A percentile compares a stretch with the other conserved stretches of the same genome.
These are phyloP conservation scores for Pythium aquatile DNA, from an alignment of 352 stramenopile species.

Conservation along the genomic window DNA sequence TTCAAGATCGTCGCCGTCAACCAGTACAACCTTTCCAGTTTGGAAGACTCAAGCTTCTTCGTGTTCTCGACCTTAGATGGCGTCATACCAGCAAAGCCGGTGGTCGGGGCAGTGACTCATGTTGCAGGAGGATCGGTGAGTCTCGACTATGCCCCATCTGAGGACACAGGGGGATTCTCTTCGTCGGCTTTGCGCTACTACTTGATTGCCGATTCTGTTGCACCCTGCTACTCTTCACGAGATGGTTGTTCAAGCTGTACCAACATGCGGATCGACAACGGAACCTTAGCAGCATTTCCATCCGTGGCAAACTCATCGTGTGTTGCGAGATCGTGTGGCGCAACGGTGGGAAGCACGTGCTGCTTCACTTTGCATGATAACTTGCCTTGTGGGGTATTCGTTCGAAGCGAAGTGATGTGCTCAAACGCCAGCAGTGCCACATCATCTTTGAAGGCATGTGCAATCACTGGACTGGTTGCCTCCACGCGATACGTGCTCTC, in stretches of 20 bases:
- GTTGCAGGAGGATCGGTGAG: slow-evolving; percentile 34
- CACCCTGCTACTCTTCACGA: slow-evolving; percentile 23
- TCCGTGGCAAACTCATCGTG: not conserved
- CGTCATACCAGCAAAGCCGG: slow-evolving; percentile 26
- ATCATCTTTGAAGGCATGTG: slow-evolving; percentile 17
- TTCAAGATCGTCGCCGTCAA: slow-evolving; percentile 45
- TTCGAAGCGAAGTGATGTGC: slow-evolving; percentile 22
- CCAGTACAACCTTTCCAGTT: slow-evolving; percentile 37
- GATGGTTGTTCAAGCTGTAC: slow-evolving; percentile 31
- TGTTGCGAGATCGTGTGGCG: slow-evolving; percentile 12
- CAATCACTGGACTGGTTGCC: slow-evolving; percentile 29
- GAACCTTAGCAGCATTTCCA: not conserved
- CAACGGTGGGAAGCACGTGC: slow-evolving; percentile 13
- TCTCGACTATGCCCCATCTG: slow-evolving; percentile 23
- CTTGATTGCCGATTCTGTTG: slow-evolving; percentile 25
- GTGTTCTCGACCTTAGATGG: slow-evolving; percentile 16
- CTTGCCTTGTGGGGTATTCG: slow-evolving; percentile 27
- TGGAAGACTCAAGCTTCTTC: slow-evolving; percentile 24
- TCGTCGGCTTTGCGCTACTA: slow-evolving; percentile 25
- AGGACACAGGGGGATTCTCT: slow-evolving; percentile 35
- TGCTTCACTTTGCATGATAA: slow-evolving; percentile 17
- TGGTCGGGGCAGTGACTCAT: slow-evolving; percentile 11
- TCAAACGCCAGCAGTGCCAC: not conserved
- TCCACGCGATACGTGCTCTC: slow-evolving; percentile 33
- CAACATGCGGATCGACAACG: slow-evolving; percentile 1